Percentiles rank a stretch among this genome's conserved stretches.
phyloP scores from a whole-genome alignment of 2,329 filamentous ascomycete species.

The Celoporthe dispersa region DNA sequence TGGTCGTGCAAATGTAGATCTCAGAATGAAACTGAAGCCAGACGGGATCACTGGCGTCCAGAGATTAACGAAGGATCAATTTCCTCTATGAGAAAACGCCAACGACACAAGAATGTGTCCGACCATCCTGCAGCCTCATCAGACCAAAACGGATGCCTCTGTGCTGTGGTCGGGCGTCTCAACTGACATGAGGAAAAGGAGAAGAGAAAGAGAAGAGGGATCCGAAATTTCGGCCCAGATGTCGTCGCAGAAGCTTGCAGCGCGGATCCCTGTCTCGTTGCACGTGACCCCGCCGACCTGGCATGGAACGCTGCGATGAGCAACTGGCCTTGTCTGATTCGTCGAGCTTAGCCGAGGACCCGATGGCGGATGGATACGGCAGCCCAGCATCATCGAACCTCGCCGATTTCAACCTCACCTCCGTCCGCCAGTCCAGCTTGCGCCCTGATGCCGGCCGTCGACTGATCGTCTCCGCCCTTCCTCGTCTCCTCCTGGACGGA shows the following conservation, averaged over 20 bases:
- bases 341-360: slow-evolving; percentile 49
- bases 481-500: neutral
- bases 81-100: slow-evolving; percentile 50
- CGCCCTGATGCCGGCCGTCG: slow-evolving; percentile 23
- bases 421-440: neutral
- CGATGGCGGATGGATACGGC: slow-evolving; percentile 36
- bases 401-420: slow-evolving; percentile 17
- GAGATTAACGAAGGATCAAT: slow-evolving; percentile 63
- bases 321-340: slow-evolving; percentile 42
- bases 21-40: slow-evolving; percentile 61
- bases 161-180: slow-evolving; percentile 48
- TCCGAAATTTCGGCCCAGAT: slow-evolving; percentile 16
- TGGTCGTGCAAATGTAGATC: slow-evolving; percentile 53
- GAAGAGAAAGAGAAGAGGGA: slow-evolving; percentile 23
- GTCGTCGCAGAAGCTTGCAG: slow-evolving; percentile 24
- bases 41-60: slow-evolving; percentile 53
- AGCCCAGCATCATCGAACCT: slow-evolving; percentile 25
- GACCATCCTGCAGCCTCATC: slow-evolving; percentile 38
- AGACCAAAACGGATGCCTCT: slow-evolving; percentile 32
- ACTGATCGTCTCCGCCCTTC: slow-evolving; percentile 19
- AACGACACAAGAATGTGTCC: slow-evolving; percentile 37
- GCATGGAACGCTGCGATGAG: slow-evolving; percentile 27
- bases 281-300: slow-evolving; percentile 32
- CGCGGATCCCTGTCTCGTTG: slow-evolving; percentile 30
- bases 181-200: slow-evolving; percentile 54